Base-by-base conservation (phyloP, 2,329 filamentous ascomycete genomes). In the Chaetomium sp. region DNA sequence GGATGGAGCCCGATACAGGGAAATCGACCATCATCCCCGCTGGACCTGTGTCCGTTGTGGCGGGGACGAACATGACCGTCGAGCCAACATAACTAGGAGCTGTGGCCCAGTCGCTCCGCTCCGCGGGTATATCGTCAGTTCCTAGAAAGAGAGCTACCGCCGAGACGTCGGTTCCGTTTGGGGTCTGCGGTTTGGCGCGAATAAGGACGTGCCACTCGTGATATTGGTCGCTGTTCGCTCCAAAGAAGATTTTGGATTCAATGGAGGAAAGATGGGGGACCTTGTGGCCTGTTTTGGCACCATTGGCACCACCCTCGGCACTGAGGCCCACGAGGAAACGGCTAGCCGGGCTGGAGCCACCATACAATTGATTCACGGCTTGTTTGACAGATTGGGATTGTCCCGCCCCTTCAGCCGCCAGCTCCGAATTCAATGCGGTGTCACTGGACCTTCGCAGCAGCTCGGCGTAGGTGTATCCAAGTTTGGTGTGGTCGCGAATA, bases 391-490 rank as follows among this genome's bases (percentile, higher is more conserved):
- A 70, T 0, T 44, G 38, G 12, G 32, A 11, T 5, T 41, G 50
- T 6, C 41, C 27, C 1, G 70, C 57, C 19, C 19, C 19, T 27
- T 27, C 19, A n/a, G 40, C 40, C 7, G 47, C 42, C 33, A 46
- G 41, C 8, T 65, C 57, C 62, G 71, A 69, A 58, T 65, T 67
- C 34, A 67, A 53, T 54, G 32, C 11, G 41, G 12, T 35, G 64
- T 71, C 59, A 64, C 70, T 59, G 58, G 65, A 70, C 61, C 66
- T 69, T 60, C 68, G 71, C 52, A 61, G 63, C 66, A 70, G 59
- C 62, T 92, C 89, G 0, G 82, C 76, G 66, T 95, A 95, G 0
- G 82, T 84, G 67, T 94, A 94, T 11, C 85, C 85, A 68, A 94
- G 87, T 1, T 72, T 74, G 33, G 76, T 74, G 6, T 80, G 81